phyloP scores from a whole-genome alignment of 2,329 filamentous ascomycete genomes.

The Fusarium algeriense region DNA sequence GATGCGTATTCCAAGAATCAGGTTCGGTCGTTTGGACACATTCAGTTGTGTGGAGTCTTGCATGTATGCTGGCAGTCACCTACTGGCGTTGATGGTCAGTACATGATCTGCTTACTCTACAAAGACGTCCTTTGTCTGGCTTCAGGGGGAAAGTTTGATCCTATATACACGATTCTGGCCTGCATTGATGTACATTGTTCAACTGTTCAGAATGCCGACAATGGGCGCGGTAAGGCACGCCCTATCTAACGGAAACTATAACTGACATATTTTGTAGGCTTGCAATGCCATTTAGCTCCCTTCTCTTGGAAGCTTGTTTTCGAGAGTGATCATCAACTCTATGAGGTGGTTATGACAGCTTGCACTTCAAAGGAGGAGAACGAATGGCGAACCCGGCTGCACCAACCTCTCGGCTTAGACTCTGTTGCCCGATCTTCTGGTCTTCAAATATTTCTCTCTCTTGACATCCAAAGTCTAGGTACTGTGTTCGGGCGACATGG shows the following conservation, averaged over 20 bases:
- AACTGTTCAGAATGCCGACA: slow-evolving; percentile 78
- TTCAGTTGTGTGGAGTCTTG: slow-evolving; percentile 84
- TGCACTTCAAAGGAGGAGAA: slow-evolving; percentile 84
- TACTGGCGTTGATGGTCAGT: slow-evolving; percentile 77
- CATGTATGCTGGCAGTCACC: slow-evolving; percentile 85
- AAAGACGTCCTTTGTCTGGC: slow-evolving; percentile 83
- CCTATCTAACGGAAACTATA: background rate
- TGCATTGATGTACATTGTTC: slow-evolving; percentile 76
- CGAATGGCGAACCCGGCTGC: slow-evolving; percentile 81
- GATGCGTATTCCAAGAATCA: slow-evolving; percentile 69
- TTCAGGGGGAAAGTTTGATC: slow-evolving; percentile 71
- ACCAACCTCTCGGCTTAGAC: slow-evolving; percentile 62
- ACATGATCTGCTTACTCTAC: slow-evolving; percentile 89
- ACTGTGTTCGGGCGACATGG: slow-evolving; percentile 80
- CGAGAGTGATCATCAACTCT: slow-evolving; percentile 79
- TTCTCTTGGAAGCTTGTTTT: slow-evolving; percentile 95
- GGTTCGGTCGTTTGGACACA: slow-evolving; percentile 84
- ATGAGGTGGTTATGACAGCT: slow-evolving; percentile 88
- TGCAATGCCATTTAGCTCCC: slow-evolving; percentile 88
- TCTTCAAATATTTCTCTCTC: slow-evolving; percentile 72
- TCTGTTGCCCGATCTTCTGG: slow-evolving; percentile 60
- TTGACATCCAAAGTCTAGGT: slow-evolving; percentile 80
- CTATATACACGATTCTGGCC: slow-evolving; percentile 79
- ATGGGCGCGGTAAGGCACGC: slow-evolving; percentile 72
- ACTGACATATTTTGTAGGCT: slow-evolving; percentile 63